These are phyloP conservation scores for Metschnikowia koreensis DNA, from an alignment of 805 yeast genomes.

Conservation along the genomic window DNA sequence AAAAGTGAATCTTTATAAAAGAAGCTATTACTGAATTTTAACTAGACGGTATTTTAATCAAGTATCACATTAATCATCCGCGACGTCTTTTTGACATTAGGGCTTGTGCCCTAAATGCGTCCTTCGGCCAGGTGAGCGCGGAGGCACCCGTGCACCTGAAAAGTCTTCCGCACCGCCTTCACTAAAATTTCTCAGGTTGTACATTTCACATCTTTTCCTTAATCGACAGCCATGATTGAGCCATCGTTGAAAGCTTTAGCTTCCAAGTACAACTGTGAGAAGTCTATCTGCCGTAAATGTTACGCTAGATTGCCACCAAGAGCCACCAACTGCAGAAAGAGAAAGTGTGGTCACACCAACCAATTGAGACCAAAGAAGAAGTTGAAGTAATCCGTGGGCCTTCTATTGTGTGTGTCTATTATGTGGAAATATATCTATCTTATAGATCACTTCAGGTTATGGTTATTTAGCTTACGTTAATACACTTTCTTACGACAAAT, in stretches of 20 bases:
- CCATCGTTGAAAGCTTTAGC: slow-evolving; percentile 99
- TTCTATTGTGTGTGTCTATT: slow-evolving; percentile 13
- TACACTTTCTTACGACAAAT: slow-evolving; percentile 16
- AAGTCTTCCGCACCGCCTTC: slow-evolving; percentile 14
- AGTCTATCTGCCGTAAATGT: slow-evolving; percentile 98
- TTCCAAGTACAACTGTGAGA: slow-evolving; percentile 99
- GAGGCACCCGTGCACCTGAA: slow-evolving; percentile 14
- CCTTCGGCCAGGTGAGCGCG: background rate
- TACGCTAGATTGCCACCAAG: slow-evolving; percentile 99
- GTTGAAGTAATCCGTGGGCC: slow-evolving; percentile 70
- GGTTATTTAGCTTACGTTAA: slow-evolving; percentile 19
- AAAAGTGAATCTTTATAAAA: too few species aligned
- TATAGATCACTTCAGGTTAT: slow-evolving; percentile 10
- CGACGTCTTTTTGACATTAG: background rate
- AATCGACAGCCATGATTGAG: slow-evolving; percentile 68
- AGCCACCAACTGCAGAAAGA: slow-evolving; percentile 99
- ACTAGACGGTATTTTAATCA: too few species aligned
- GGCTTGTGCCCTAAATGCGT: slow-evolving; percentile 12
- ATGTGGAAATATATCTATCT: slow-evolving; percentile 7
- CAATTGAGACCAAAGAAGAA: slow-evolving; percentile 99
- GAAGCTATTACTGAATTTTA: too few species aligned
- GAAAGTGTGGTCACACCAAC: slow-evolving; percentile 99
- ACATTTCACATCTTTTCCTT: slow-evolving; percentile 9
- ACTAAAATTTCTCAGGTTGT: slow-evolving; percentile 10
- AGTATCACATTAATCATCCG: too few species aligned